Evolutionary conservation across 768 basidiomycete genomes (phyloP), one percentile per base, ranked within the genome.

Genomic region (Gloeophyllum trabeum): DNA sequence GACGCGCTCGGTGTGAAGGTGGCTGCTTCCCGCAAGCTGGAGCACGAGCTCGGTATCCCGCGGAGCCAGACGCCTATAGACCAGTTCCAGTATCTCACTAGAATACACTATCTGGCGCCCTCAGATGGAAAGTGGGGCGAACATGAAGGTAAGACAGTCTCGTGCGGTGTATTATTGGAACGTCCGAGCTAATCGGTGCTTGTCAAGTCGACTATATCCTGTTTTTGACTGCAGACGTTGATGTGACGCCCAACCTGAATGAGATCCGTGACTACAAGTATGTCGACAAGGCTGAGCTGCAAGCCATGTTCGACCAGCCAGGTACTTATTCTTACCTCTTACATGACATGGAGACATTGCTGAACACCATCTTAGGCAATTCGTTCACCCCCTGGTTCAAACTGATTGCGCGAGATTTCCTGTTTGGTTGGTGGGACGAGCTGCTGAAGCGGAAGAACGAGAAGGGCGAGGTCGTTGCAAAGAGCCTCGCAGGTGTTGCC

Each of bases 371-470:
- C 5, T 4, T 52, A 94, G 90, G 62, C 43, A 88, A 88, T 59
- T 76, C 74, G 2, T 99, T 99, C 61, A 99, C 96, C 5, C 96
- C 96, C 0, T 99, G 96, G 96, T 99, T 99, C 78, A 89, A 92
- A 61, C 79, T 98, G 22, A 98, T 99, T 54, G 92, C 91, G 2
- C 78, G 92, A 3, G 91, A 97, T 58, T 94, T 94, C 62, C 71
- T 99, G 34, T 98, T 93, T 57, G 89, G 87, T 19, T 99, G 96
- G 96, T 99, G 96, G 96, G 91, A 96, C 54, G 81, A 85, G 46
- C 76, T 99, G 34, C 54, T 83, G 47, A 65, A 64, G 42, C 78
- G 85, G 26, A 76, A 67, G 56, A 66, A 67, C 46, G 49, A 46
- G 10, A 53, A 76, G 14, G 85, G 83, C 5, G 65, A 70, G 19